Conservation (phyloP, 768 basidiomycete species). For the Lenzites betulinus region DNA sequence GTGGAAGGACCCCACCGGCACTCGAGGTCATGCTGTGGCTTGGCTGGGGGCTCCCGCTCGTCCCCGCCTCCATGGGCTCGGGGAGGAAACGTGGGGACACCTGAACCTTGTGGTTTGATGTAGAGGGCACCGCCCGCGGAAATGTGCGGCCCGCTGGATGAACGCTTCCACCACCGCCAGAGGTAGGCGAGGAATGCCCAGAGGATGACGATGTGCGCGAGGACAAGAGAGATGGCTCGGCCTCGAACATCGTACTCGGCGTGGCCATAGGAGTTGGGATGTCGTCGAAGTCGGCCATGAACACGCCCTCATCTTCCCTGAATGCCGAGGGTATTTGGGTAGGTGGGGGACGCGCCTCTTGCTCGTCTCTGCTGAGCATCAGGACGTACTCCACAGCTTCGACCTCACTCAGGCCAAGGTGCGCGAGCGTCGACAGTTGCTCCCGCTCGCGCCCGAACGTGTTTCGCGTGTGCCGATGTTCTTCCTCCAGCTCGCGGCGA, state of each 20-base stretch:
- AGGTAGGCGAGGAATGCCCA: conserved; percentile 5
- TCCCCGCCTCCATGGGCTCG: conserved; percentile 60
- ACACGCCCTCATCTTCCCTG: conserved; percentile 53
- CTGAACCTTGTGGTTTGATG: conserved; percentile 55
- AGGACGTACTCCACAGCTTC: conserved; percentile 80
- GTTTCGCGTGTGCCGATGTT: conserved; percentile 41
- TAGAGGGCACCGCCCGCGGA: conserved; percentile 33
- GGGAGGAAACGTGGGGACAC: conserved; percentile 50
- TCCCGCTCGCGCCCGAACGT: conserved; percentile 53
- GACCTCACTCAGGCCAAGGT: conserved; percentile 70
- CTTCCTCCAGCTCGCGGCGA: conserved; percentile 50
- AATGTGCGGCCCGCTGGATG: conserved; percentile 30
- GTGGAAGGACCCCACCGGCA: conserved; percentile 13
- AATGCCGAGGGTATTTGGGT: conserved; percentile 3
- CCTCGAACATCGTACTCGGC: conserved; percentile 24
- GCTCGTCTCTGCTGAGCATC: conserved; percentile 85
- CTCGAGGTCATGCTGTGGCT: conserved; percentile 11
- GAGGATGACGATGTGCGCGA: conserved; percentile 14
- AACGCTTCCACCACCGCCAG: conserved; percentile 7
- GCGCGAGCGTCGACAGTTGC: conserved; percentile 56
- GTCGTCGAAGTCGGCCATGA: conserved; percentile 57
- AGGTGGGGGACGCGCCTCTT: conserved; percentile 32
- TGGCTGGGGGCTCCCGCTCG: conserved; percentile 31
- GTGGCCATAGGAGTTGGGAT: conserved; percentile 31
- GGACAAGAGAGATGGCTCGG: conserved; percentile 21